These are phyloP conservation scores for Trypanosoma scelopori DNA, from an alignment of 208 protist species.

Conservation along the genomic window DNA sequence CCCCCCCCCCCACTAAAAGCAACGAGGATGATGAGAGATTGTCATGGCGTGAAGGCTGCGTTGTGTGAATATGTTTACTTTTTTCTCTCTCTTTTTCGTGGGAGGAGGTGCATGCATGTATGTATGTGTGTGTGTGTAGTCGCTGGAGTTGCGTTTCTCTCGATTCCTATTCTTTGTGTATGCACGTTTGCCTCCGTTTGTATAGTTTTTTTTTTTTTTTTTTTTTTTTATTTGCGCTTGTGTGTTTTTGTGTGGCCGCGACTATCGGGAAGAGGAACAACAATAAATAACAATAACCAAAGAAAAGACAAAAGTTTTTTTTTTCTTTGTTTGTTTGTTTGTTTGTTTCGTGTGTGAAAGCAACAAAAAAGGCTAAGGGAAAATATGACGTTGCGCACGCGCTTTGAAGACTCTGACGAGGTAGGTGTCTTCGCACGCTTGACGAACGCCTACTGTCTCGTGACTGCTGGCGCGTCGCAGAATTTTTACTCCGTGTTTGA, in stretches of 20 bases:
- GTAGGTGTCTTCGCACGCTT: constrained; percentile 99
- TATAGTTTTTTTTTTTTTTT: constrained; percentile 28
- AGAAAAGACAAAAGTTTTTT: too few species aligned
- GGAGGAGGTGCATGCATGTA: neutral
- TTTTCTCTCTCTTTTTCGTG: neutral
- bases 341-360: too few species aligned
- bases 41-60: neutral
- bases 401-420: constrained; percentile 99
- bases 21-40: neutral
- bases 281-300: too few species aligned
- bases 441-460: constrained; percentile 99
- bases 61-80: neutral
- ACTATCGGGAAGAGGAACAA: neutral
- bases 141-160: too few species aligned
- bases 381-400: constrained; percentile 91
- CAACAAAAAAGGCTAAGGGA: neutral
- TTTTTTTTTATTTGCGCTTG: too few species aligned
- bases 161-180: neutral
- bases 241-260: neutral
- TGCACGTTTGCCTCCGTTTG: constrained; percentile 11
- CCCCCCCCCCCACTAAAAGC: too few species aligned
- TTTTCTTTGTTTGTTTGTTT: too few species aligned
- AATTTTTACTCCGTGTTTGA: constrained; percentile 99
- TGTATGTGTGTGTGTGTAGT: too few species aligned
- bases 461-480: constrained; percentile 95